Conservation (phyloP, 352 stramenopile genomes). For the Pythium vanterpoolii region DNA sequence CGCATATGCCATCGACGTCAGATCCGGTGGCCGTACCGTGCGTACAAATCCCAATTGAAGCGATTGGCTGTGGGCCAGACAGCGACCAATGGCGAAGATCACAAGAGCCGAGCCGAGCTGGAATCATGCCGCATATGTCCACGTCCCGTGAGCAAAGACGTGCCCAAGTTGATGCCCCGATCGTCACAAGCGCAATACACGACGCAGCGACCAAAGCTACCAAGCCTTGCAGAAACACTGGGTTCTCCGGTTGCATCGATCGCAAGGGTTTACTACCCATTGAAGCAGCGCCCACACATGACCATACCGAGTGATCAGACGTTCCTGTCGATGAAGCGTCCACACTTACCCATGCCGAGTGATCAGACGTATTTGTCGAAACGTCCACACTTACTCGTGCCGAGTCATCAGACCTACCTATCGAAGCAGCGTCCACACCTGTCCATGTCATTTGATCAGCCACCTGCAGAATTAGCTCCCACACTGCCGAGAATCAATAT, state of each 20-base stretch:
- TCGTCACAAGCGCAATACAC: not conserved
- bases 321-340: not conserved
- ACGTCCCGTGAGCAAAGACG: not conserved
- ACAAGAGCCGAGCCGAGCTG: not conserved
- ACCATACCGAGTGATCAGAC: not conserved
- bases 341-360: not conserved
- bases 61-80: not conserved
- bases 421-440: not conserved
- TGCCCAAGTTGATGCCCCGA: not conserved
- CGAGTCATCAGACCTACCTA: conserved; percentile 1
- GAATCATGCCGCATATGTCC: not conserved
- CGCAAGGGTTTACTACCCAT: not conserved
- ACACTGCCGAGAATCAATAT: conserved; percentile 1
- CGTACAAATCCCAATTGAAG: not conserved
- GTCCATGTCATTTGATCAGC: not conserved
- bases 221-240: conserved; percentile 1
- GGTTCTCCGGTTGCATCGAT: not conserved
- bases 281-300: not conserved
- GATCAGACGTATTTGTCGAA: not conserved
- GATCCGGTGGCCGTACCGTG: conserved; percentile 47
- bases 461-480: not conserved
- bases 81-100: not conserved
- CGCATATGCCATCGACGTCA: conserved; percentile 43
- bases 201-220: not conserved
- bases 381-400: not conserved